A percentile compares a stretch with the other conserved stretches of the same genome.
phyloP scores from a whole-genome alignment of 2,329 filamentous ascomycete species.

The Moelleriella libera region DNA sequence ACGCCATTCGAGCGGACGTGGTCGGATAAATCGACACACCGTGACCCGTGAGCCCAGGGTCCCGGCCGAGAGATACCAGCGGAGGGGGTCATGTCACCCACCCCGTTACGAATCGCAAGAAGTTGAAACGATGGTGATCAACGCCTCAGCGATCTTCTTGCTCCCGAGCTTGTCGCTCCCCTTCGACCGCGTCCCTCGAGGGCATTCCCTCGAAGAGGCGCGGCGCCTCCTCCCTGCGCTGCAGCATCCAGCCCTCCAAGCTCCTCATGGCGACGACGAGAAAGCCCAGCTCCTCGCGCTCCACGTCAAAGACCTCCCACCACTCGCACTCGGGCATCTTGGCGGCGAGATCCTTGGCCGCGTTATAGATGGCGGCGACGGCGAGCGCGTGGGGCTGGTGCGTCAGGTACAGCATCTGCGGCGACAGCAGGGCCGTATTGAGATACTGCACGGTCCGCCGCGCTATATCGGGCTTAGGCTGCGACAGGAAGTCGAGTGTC shows the following conservation, averaged over 20 bases:
- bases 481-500: conserved; percentile 56
- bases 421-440: conserved; percentile 75
- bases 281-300: conserved; percentile 87
- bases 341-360: conserved; percentile 59
- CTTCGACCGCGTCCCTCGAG: conserved; percentile 41
- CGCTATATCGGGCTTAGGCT: conserved; percentile 37
- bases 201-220: conserved; percentile 35
- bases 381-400: conserved; percentile 81
- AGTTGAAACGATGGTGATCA: too few relatives aligned
- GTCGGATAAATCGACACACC: too few relatives aligned
- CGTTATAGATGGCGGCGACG: conserved; percentile 81
- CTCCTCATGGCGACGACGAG: conserved; percentile 77
- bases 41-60: too few relatives aligned
- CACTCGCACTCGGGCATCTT: conserved; percentile 75
- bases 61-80: too few relatives aligned
- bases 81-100: too few relatives aligned
- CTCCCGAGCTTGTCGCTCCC: conserved; percentile 21
- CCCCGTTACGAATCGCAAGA: too few relatives aligned
- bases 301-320: conserved; percentile 98
- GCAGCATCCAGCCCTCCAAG: conserved; percentile 53
- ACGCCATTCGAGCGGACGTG: too few relatives aligned
- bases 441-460: conserved; percentile 59
- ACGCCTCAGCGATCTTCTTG: too few relatives aligned
- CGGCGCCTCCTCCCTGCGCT: conserved; percentile 43
- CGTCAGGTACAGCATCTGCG: conserved; percentile 80